Percentiles rank a stretch among this genome's conserved stretches.
phyloP scores from a whole-genome alignment of 2,329 filamentous ascomycete genomes.

The Thelonectria blattea region DNA sequence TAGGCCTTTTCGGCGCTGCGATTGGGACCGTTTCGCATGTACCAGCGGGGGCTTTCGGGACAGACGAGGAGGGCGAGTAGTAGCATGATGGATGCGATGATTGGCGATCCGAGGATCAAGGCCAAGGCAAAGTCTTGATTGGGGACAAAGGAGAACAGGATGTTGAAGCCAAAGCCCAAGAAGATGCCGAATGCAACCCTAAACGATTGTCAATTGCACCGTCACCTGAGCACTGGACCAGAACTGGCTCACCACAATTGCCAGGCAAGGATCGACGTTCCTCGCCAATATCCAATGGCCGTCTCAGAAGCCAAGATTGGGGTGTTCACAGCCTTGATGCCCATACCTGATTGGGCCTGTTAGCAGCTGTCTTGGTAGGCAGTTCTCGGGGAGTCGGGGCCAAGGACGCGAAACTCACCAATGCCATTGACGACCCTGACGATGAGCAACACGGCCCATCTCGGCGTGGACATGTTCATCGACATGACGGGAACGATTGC shows the following conservation, averaged over 20 bases:
- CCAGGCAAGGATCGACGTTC: constrained; percentile 54
- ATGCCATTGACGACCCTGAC: constrained; percentile 35
- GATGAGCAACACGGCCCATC: constrained; percentile 34
- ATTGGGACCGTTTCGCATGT: constrained; percentile 43
- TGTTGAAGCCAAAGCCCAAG: constrained; percentile 32
- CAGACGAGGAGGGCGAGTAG: constrained; percentile 45
- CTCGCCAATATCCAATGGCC: constrained; percentile 54
- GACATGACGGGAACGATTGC: constrained; percentile 46
- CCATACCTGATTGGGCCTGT: constrained; percentile 46
- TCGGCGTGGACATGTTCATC: constrained; percentile 39
- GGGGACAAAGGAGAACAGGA: constrained; percentile 22
- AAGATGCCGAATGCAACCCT: constrained; percentile 38
- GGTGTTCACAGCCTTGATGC: constrained; percentile 55
- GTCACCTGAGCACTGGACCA: constrained; percentile 35
- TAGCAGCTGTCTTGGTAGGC: constrained; percentile 6
- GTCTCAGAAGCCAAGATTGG: constrained; percentile 55
- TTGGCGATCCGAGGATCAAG: constrained; percentile 45
- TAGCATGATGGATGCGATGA: constrained; percentile 44
- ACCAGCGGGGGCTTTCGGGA: constrained; percentile 49
- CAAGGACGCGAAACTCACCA: constrained; percentile 10
- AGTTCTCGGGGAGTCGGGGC: background rate
- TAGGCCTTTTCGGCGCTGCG: constrained; percentile 45
- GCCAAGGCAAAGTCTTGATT: constrained; percentile 25
- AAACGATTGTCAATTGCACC: constrained; percentile 32
- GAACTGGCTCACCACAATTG: constrained; percentile 49